phyloP scores from a whole-genome alignment of 2,329 filamentous ascomycete species.

The Colletotrichum simmondsii region DNA sequence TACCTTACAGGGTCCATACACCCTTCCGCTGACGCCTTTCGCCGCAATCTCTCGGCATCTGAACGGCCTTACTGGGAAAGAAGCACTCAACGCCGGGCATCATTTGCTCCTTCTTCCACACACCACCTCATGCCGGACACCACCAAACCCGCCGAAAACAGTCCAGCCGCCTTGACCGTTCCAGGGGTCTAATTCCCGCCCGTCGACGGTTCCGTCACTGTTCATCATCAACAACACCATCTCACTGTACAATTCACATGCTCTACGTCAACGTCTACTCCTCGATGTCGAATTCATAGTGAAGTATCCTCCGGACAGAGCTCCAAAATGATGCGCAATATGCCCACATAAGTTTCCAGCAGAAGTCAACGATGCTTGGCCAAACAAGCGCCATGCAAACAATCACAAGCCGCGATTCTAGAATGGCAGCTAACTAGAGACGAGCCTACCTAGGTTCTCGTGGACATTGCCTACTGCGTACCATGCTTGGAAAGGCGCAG shows the following conservation, averaged over 20 bases:
- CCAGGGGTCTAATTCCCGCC: background rate
- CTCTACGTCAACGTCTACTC: background rate
- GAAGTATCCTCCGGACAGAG: too few relatives aligned
- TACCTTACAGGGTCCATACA: background rate
- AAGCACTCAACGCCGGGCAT: background rate
- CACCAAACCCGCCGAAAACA: slow-evolving; percentile 12
- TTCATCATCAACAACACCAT: background rate
- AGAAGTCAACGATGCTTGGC: background rate
- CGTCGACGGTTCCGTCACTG: background rate
- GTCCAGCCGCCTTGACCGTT: background rate
- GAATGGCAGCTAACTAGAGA: background rate
- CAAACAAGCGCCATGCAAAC: background rate
- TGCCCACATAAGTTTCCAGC: background rate
- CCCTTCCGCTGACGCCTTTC: slow-evolving; percentile 6
- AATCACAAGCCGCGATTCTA: background rate
- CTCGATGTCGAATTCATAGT: too few relatives aligned
- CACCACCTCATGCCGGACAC: background rate
- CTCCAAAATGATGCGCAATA: too few relatives aligned
- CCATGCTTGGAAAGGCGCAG: background rate
- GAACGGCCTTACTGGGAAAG: background rate
- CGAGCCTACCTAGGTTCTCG: background rate
- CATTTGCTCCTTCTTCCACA: background rate
- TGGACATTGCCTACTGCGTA: background rate
- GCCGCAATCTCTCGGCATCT: slow-evolving; percentile 31
- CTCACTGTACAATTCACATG: background rate